Evolutionary conservation across 1,284 basidiomycete species (phyloP), one percentile per base, ranked within the genome.

Genomic region (Volvariella volvacea): DNA sequence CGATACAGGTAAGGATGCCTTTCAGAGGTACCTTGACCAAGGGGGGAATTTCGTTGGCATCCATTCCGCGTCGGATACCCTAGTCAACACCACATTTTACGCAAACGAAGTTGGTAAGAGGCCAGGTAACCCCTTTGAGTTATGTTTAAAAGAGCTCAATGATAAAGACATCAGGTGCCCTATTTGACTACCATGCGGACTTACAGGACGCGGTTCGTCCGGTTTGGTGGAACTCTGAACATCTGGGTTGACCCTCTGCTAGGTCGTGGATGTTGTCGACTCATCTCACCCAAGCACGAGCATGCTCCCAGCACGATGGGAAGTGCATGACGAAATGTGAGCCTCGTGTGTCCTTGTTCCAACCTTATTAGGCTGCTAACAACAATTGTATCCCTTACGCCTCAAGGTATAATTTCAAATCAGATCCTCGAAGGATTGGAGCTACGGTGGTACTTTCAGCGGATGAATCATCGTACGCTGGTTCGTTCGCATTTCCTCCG

Each of bases 181-280:
- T 71, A 48, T 89, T 90, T 55, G 84, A 88, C 60, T 87, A 87
- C 58, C 86, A 91, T 55, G 79, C 87, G 0, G 66, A 63, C 6
- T 58, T 89, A 6, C 78, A 82, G 57, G 71, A 76, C 48, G 80
- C 78, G 22, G 78, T 80, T 48, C 45, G 72, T 61, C 33, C 17
- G 21, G 12, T 19, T 3, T 41, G 4, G 2, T 9, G 30, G 15
- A 39, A 34, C 31, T 17, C 12, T 4, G 20, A 22, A 38, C 21
- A 16, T 33, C 3, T 3, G 21, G 21, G 14, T 41, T 28, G 12
- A 28, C 25, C 12, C 6, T 28, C 12, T n/a, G 8, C 16, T 52
- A 87, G 83, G 83, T 74, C 0, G 76, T 88, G 32, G 63, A 81
- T 45, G 75, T 83, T 4, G 50, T 86, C 19, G 77, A 76, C 49